These are phyloP conservation scores for Nicotiana attenuata DNA, from an alignment of 257 asterid genomes.

Conservation along the genomic window DNA sequence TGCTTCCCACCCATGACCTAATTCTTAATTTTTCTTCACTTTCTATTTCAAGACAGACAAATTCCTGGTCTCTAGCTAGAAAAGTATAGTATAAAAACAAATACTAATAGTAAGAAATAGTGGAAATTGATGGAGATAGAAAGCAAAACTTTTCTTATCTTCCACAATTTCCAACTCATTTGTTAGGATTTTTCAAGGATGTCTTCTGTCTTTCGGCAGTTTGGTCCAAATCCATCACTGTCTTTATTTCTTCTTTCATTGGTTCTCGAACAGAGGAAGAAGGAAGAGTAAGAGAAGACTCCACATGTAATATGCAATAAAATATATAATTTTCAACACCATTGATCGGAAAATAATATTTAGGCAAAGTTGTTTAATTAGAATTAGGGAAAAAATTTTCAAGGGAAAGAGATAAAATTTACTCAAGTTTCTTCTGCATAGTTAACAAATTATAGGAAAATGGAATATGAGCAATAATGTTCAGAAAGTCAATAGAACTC, in stretches of 20 bases:
- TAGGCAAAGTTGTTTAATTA: no score
- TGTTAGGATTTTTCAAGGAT: neutral
- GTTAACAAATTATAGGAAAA: neutral
- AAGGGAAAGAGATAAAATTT: no score
- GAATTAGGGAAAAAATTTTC: no score
- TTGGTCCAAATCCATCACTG: neutral
- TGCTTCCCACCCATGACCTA: neutral
- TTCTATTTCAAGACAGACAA: neutral
- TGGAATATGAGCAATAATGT: neutral
- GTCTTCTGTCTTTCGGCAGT: neutral
- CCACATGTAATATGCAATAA: no score
- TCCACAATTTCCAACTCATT: neutral
- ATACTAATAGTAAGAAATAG: neutral
- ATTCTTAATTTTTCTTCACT: neutral
- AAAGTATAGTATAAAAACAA: neutral
- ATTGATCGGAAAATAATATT: no score
- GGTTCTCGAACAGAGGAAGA: no score
- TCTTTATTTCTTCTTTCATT: neutral
- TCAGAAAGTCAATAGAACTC: neutral
- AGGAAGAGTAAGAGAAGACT: no score
- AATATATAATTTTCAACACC: no score
- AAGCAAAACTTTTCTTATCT: neutral
- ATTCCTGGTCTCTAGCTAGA: neutral
- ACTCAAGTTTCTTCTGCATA: no score
- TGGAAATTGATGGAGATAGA: neutral